Percentiles rank a stretch among this genome's conserved stretches.
These are phyloP conservation scores for Diplodia sapinea DNA, from an alignment of 2,329 filamentous ascomycete species.

Conservation along the genomic window DNA sequence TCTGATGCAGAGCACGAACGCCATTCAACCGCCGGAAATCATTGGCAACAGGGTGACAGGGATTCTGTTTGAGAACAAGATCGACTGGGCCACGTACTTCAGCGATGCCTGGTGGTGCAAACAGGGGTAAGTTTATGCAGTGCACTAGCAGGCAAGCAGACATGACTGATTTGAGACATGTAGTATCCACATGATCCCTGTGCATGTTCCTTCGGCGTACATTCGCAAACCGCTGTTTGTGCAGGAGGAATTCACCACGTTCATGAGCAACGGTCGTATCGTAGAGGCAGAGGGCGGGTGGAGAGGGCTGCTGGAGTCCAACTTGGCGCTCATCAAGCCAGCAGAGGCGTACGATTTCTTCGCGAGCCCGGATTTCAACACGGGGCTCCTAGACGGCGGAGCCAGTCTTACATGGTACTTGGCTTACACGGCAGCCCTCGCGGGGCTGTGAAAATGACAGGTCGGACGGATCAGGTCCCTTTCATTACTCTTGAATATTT, in stretches of 20 bases:
- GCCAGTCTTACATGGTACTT: conserved; percentile 58
- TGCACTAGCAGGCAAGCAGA: neutral
- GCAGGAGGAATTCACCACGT: conserved; percentile 72
- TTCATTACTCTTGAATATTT: neutral
- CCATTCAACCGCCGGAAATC: conserved; percentile 75
- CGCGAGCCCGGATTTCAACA: conserved; percentile 40
- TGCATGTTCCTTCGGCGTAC: conserved; percentile 73
- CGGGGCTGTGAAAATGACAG: conserved; percentile 26
- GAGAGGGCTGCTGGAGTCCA: conserved; percentile 81
- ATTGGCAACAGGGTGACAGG: conserved; percentile 78
- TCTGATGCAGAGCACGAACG: conserved; percentile 75
- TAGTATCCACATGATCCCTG: conserved; percentile 82
- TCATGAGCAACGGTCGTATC: conserved; percentile 72
- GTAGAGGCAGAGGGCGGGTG: conserved; percentile 74
- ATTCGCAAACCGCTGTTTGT: conserved; percentile 76
- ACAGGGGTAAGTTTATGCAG: conserved; percentile 48
- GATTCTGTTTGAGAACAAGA: conserved; percentile 92
- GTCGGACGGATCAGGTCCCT: neutral
- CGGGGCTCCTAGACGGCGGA: conserved; percentile 70
- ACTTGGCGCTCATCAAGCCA: conserved; percentile 79
- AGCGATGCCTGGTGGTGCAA: conserved; percentile 71
- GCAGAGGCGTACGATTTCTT: conserved; percentile 77
- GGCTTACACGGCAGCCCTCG: conserved; percentile 44
- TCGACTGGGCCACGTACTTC: conserved; percentile 91
- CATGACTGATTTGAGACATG: neutral